A percentile compares a stretch with the other conserved stretches of the same genome.
phyloP scores from a whole-genome alignment of 1,284 basidiomycete genomes.

The Inonotus obliquus region DNA sequence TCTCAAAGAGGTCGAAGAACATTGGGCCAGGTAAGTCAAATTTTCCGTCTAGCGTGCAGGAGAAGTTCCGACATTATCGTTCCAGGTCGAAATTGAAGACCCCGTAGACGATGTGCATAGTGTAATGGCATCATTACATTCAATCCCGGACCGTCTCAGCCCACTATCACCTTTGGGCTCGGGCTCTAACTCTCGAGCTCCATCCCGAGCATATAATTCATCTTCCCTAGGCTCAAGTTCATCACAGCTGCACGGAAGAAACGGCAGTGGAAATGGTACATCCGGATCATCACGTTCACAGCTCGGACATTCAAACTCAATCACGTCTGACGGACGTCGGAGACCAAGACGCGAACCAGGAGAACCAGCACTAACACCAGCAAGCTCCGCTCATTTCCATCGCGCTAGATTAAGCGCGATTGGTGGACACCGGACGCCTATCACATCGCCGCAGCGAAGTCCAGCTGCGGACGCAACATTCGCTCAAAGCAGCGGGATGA shows the following conservation, averaged over 20 bases:
- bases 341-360: constrained; percentile 17
- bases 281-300: constrained; percentile 10
- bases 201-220: constrained; percentile 15
- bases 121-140: constrained; percentile 14
- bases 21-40: constrained; percentile 13
- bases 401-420: constrained; percentile 15
- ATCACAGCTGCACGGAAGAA: constrained; percentile 2
- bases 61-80: neutral
- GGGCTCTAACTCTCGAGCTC: constrained; percentile 16
- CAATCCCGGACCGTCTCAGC: constrained; percentile 16
- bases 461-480: constrained; percentile 9
- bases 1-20: constrained; percentile 14
- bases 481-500: neutral
- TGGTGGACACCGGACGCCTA: constrained; percentile 9
- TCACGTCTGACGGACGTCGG: constrained; percentile 14
- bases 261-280: neutral
- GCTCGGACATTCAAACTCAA: constrained; percentile 16
- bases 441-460: constrained; percentile 8
- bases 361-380: constrained; percentile 11
- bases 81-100: constrained; percentile 8
- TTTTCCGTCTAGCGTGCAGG: neutral
- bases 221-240: constrained; percentile 13
- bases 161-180: constrained; percentile 15
- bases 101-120: constrained; percentile 6
- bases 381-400: constrained; percentile 8